Evolutionary conservation across 768 basidiomycete species (phyloP).

Genomic region (Suillus placidus): DNA sequence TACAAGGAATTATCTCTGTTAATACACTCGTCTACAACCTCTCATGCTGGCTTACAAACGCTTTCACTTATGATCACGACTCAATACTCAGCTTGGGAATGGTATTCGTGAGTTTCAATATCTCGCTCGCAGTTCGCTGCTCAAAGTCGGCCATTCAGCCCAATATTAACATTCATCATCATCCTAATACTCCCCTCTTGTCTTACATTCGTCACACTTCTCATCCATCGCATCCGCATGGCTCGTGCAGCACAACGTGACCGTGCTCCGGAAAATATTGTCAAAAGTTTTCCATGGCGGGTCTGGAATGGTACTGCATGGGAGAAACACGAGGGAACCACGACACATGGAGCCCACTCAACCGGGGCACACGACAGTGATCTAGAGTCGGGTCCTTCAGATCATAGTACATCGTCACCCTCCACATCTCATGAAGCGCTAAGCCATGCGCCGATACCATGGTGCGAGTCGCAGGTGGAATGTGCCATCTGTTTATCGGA

Average conservation of each 20-base stretch:
- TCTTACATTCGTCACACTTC: slow-evolving; percentile 85
- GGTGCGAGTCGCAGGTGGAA: slow-evolving; percentile 83
- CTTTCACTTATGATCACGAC: slow-evolving; percentile 77
- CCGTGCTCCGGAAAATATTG: slow-evolving; percentile 80
- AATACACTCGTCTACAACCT: slow-evolving; percentile 74
- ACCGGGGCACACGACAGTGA: slow-evolving; percentile 33
- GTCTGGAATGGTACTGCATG: slow-evolving; percentile 82
- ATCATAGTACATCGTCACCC: slow-evolving; percentile 24
- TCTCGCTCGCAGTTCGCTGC: slow-evolving; percentile 8
- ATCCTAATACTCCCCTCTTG: slow-evolving; percentile 89
- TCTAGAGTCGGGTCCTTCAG: slow-evolving; percentile 39
- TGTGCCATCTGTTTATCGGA: slow-evolving; percentile 93
- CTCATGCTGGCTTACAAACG: slow-evolving; percentile 75
- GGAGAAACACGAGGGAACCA: slow-evolving; percentile 66
- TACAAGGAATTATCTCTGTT: slow-evolving; percentile 71
- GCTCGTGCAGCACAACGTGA: slow-evolving; percentile 82
- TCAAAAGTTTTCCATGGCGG: slow-evolving; percentile 77
- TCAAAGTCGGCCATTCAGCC: slow-evolving; percentile 45
- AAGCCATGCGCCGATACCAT: slow-evolving; percentile 47
- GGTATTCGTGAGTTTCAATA: slow-evolving; percentile 72
- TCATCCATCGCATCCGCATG: slow-evolving; percentile 86
- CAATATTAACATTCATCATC: slow-evolving; percentile 83
- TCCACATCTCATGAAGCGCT: slow-evolving; percentile 29
- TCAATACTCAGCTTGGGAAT: slow-evolving; percentile 86
- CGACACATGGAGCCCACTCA: slow-evolving; percentile 31